Percentiles rank a stretch among this genome's conserved stretches.
phyloP scores from a whole-genome alignment of 2,329 filamentous ascomycete genomes.

The Sclerotinia glacialis region DNA sequence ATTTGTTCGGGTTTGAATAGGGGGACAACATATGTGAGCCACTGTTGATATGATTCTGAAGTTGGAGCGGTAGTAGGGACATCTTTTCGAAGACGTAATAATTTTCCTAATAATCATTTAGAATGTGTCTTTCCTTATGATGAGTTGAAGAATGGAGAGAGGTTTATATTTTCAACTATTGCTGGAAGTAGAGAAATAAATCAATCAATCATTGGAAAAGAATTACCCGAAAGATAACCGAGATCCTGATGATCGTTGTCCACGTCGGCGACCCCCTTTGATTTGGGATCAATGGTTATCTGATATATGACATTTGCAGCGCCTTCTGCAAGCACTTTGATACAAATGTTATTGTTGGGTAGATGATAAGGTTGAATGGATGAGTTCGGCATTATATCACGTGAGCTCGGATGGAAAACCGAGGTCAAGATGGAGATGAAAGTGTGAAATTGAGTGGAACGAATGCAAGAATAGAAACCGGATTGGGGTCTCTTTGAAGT shows the following conservation, averaged over 20 bases:
- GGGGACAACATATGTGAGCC: conserved; percentile 51
- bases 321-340: conserved; percentile 55
- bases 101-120: conserved; percentile 42
- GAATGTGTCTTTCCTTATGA: neutral
- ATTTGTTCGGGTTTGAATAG: conserved; percentile 55
- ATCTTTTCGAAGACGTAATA: conserved; percentile 62
- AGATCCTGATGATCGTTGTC: conserved; percentile 23
- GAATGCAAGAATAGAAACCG: neutral
- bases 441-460: neutral
- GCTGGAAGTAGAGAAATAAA: neutral
- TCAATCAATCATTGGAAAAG: too few species aligned
- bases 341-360: neutral
- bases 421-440: neutral
- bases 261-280: conserved; percentile 23
- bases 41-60: conserved; percentile 44
- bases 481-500: conserved; percentile 6
- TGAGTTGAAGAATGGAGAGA: neutral
- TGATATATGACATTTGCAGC: conserved; percentile 75
- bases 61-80: conserved; percentile 48
- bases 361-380: neutral
- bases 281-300: conserved; percentile 44
- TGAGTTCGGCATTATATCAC: neutral
- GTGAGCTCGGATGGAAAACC: neutral
- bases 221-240: conserved; percentile 22
- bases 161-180: neutral